Conservation (phyloP, 768 basidiomycete species). For the Trichaptum fuscoviolaceum region DNA sequence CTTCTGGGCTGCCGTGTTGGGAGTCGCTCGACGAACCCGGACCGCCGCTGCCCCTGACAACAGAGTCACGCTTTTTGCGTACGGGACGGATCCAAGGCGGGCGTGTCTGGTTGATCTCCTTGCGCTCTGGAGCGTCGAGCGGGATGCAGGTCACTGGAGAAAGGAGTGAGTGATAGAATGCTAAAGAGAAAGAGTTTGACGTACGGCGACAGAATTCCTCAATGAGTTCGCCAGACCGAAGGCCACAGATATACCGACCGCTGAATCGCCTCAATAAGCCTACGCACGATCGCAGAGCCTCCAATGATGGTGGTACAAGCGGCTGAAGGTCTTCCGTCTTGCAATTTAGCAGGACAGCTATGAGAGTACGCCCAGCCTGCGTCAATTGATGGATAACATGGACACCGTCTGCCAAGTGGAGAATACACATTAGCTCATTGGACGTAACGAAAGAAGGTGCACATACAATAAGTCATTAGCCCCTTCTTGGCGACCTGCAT, state of each 20-base stretch:
- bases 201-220: slow-evolving; percentile 85
- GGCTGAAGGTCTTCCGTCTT: slow-evolving; percentile 73
- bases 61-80: slow-evolving; percentile 58
- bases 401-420: slow-evolving; percentile 62
- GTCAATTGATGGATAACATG: slow-evolving; percentile 95
- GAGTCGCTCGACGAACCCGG: slow-evolving; percentile 27
- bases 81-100: slow-evolving; percentile 90
- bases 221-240: slow-evolving; percentile 87
- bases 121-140: slow-evolving; percentile 59
- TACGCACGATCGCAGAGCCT: slow-evolving; percentile 83
- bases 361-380: slow-evolving; percentile 85
- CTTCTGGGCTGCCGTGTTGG: slow-evolving; percentile 55
- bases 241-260: slow-evolving; percentile 87
- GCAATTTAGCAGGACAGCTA: slow-evolving; percentile 84
- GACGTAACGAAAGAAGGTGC: slow-evolving; percentile 8
- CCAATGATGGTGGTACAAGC: slow-evolving; percentile 75
- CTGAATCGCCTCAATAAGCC: slow-evolving; percentile 85
- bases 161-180: slow-evolving; percentile 13
- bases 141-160: slow-evolving; percentile 76
- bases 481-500: slow-evolving; percentile 82
- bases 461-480: slow-evolving; percentile 91
- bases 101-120: slow-evolving; percentile 46
- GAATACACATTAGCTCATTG: slow-evolving; percentile 9
- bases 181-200: slow-evolving; percentile 22
- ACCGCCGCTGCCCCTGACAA: slow-evolving; percentile 20